A percentile compares a stretch with the other conserved stretches of the same genome.
Conservation (phyloP, 139 green algal genomes). For the Chlorella sp. region DNA sequence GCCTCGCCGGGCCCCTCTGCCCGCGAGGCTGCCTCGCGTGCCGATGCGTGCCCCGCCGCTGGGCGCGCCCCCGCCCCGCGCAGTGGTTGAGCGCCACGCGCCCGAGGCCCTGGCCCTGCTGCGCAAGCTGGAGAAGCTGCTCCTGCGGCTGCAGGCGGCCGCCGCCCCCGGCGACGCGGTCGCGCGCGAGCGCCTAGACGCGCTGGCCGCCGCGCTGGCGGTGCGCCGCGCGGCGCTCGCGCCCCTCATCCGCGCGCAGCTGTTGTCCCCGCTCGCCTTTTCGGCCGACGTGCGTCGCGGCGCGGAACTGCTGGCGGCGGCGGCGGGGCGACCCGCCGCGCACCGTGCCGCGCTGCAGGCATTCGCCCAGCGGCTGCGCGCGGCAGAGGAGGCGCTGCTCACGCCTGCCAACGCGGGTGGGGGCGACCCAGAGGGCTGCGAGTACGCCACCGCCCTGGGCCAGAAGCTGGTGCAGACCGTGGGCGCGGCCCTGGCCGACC, state of each 20-base stretch:
- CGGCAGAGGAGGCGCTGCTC: slow-evolving; percentile 9
- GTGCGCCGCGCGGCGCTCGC: slow-evolving; percentile 14
- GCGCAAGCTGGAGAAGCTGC: slow-evolving; percentile 19
- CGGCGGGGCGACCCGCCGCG: slow-evolving; percentile 14
- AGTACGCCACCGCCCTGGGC: slow-evolving; percentile 37
- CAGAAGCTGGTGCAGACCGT: slow-evolving; percentile 38
- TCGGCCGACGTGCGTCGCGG: neutral
- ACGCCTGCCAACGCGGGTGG: slow-evolving; percentile 26
- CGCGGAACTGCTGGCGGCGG: neutral
- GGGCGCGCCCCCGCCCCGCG: too few relatives aligned
- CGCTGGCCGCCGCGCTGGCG: slow-evolving; percentile 27
- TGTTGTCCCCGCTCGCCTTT: neutral
- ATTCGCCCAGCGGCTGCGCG: too few relatives aligned
- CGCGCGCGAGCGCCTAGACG: neutral
- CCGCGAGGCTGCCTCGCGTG: too few relatives aligned
- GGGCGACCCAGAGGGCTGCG: slow-evolving; percentile 39
- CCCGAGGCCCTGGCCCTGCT: slow-evolving; percentile 37
- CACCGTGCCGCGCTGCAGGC: neutral
- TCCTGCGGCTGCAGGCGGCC: slow-evolving; percentile 12
- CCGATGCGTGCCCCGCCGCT: too few relatives aligned
- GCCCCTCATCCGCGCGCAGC: slow-evolving; percentile 2
- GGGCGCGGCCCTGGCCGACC: slow-evolving; percentile 36
- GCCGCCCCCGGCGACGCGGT: neutral
- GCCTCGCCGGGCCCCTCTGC: too few relatives aligned
- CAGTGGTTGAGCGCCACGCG: slow-evolving; percentile 44